Percentiles rank a stretch among this genome's conserved stretches.
These are phyloP conservation scores for Picochlorum sp. DNA, from an alignment of 139 green algal species.

Conservation along the genomic window DNA sequence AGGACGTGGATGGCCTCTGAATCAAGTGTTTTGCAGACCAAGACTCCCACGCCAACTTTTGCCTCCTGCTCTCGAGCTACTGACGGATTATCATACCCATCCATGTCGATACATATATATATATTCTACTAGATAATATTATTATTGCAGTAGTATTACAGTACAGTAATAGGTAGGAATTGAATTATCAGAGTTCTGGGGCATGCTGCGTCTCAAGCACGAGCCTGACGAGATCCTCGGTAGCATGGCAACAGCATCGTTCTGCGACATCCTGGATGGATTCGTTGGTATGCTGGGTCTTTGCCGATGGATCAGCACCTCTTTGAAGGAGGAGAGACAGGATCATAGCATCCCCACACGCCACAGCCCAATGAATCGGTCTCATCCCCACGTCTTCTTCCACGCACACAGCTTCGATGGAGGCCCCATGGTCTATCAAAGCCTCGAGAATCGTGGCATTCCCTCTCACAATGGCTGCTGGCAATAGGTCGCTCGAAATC, in stretches of 20 bases:
- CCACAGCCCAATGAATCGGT: not conserved
- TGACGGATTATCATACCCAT: too few species aligned
- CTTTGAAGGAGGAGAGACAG: not conserved
- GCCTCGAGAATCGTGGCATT: not conserved
- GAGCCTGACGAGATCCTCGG: too few species aligned
- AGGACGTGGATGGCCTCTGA: not conserved
- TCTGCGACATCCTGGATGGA: too few species aligned
- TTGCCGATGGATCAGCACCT: not conserved
- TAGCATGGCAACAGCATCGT: too few species aligned
- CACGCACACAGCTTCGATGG: not conserved
- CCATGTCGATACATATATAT: too few species aligned
- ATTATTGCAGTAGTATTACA: too few species aligned
- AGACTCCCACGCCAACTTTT: constrained; percentile 13
- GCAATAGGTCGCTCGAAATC: too few species aligned
- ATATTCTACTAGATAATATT: too few species aligned
- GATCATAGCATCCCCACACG: not conserved
- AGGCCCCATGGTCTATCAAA: not conserved
- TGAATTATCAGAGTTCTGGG: too few species aligned
- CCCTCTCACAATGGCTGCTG: too few species aligned
- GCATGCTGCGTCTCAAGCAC: too few species aligned
- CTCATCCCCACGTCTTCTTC: not conserved
- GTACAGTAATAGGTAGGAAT: too few species aligned
- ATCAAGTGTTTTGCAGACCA: not conserved
- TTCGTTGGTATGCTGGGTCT: not conserved
- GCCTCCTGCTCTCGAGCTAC: not conserved